Base-by-base conservation (phyloP, 2,329 filamentous ascomycete species). In the Trichophyton simii region DNA sequence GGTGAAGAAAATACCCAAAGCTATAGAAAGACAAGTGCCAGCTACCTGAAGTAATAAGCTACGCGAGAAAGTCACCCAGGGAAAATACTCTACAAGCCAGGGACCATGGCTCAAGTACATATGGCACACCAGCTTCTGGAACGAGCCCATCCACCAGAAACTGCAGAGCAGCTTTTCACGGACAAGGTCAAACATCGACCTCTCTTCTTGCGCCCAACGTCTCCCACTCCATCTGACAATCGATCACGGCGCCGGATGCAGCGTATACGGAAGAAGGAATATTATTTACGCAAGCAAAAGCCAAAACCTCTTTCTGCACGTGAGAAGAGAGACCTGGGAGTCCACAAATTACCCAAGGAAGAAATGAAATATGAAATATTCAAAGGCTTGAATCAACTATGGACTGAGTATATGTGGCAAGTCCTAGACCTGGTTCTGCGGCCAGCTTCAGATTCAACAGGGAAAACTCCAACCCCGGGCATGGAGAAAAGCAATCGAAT, bases 141-240 rank as follows among this genome's bases (percentile, higher is more conserved):
- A 4, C 86, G 88, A 68, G 90, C 89, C 8, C 90, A 96, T 75
- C 87, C 88, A 1, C 86, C 89, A 28, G 81, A 87, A 65, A 85
- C 82, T 62, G 83, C 86, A 60, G 77, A 79, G 38, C 81, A 84
- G 60, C 88, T 96, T 73, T 92, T 87, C 79, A 80, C 81, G 64
- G 89, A 95, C 65, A 91, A 91, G 74, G 84, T 96, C 72, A 84
- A 89, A 68, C 86, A 89, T 70, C 89, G 90, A 55, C 86, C 89
- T 0, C 84, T 96, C 61, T 84, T 87, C 68, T 83, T 96, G 2
- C 85, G 87, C 48, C 86, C 89, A 5, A 87, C 86, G 22, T 89
- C 88, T 0, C 88, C 89, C 72, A 83, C 68, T 66, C 80, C 69
- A 34, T 75, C 73, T n/a, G 75, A 83, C 77, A 69, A 79, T 75